Conservation (phyloP, 1,284 basidiomycete genomes). For the Ustilago hordei region DNA sequence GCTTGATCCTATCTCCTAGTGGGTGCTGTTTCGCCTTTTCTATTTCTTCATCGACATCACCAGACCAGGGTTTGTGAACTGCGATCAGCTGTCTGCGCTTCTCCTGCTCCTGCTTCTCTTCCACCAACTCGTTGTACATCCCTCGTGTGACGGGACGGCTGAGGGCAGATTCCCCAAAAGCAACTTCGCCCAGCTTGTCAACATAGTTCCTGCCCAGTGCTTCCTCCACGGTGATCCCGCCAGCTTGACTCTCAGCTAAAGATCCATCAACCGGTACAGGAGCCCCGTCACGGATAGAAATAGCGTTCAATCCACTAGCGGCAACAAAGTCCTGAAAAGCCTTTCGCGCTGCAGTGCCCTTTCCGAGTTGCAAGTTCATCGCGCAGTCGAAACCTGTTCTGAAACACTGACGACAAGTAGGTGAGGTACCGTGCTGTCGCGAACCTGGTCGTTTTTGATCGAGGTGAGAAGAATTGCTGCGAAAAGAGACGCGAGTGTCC, state of each 20-base stretch:
- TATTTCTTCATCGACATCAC: conserved; percentile 22
- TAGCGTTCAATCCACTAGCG: conserved; percentile 50
- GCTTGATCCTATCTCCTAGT: conserved; percentile 17
- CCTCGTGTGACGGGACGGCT: conserved; percentile 56
- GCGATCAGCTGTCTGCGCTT: conserved; percentile 17
- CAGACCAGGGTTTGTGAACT: conserved; percentile 37
- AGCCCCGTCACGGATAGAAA: conserved; percentile 40
- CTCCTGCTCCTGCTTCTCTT: conserved; percentile 53
- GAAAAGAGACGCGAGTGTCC: conserved; percentile 52
- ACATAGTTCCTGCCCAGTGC: conserved; percentile 56
- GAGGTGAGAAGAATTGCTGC: conserved; percentile 40
- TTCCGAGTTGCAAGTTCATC: conserved; percentile 54
- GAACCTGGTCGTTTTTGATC: conserved; percentile 29
- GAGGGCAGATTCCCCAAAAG: conserved; percentile 58
- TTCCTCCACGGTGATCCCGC: conserved; percentile 42
- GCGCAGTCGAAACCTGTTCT: conserved; percentile 57
- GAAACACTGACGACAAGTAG: conserved; percentile 53
- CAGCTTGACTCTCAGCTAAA: conserved; percentile 11
- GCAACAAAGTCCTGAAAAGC: conserved; percentile 60
- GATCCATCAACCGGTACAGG: conserved; percentile 9
- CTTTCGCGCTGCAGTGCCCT: conserved; percentile 48
- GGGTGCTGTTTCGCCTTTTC: conserved; percentile 13
- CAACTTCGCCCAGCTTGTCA: conserved; percentile 57
- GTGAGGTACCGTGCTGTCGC: conserved; percentile 30
- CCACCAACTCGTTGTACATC: conserved; percentile 54